These are phyloP conservation scores for Naganishia kalamii DNA, from an alignment of 768 basidiomycete species.

Conservation along the genomic window DNA sequence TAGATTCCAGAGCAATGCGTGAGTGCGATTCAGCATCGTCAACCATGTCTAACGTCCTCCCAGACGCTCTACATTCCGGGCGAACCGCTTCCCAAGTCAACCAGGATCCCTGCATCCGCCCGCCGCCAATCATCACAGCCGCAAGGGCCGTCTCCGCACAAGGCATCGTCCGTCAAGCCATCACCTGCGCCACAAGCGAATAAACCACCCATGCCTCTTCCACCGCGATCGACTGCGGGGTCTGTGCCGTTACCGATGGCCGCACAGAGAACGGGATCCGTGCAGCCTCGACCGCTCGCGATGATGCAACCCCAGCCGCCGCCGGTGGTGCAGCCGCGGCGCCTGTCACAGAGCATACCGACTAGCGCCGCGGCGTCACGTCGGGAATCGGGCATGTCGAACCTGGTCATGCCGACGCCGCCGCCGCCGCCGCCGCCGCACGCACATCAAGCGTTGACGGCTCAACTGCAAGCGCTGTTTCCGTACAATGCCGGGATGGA, in stretches of 20 bases:
- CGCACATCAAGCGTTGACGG: background rate
- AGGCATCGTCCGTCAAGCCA: conserved; percentile 1
- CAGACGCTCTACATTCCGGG: conserved; percentile 37
- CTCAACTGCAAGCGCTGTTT: background rate
- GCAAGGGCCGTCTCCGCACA: background rate
- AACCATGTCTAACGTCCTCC: background rate
- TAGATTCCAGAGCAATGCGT: conserved; percentile 46
- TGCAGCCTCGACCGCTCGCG: background rate
- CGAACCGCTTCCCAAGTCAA: conserved; percentile 27
- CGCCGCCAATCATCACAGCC: conserved; percentile 23
- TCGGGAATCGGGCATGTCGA: background rate
- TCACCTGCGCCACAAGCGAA: background rate
- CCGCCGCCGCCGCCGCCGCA: background rate
- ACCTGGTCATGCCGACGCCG: background rate
- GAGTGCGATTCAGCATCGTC: conserved; percentile 7
- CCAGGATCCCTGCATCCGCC: conserved; percentile 31
- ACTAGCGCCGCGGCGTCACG: background rate
- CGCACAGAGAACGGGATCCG: background rate
- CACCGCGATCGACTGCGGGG: background rate
- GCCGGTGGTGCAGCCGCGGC: background rate
- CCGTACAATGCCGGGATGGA: background rate
- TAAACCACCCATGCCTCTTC: background rate
- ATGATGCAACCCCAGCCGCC: background rate
- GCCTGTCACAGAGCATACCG: background rate
- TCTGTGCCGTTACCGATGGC: conserved; percentile 3